A percentile compares a stretch with the other conserved stretches of the same genome.
These are phyloP conservation scores for Mycena venus DNA, from an alignment of 768 basidiomycete genomes.

Conservation along the genomic window DNA sequence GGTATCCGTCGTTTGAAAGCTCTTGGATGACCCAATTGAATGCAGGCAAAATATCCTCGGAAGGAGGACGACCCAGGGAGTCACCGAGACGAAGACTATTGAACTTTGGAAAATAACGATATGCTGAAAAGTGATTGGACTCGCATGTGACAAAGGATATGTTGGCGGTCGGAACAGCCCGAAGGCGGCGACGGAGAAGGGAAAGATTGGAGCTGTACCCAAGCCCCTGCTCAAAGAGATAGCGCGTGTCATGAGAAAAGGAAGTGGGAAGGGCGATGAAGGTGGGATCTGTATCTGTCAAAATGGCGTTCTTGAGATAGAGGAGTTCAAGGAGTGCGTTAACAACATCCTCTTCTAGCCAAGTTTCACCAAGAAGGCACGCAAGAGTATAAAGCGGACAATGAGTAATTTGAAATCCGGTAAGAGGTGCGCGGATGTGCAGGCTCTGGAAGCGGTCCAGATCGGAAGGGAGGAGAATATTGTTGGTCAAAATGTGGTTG, in stretches of 20 bases:
- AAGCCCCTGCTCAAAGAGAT: neutral
- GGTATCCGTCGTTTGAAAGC: no score
- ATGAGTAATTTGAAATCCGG: neutral
- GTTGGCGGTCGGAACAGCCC: neutral
- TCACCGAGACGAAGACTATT: neutral
- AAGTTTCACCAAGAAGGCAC: constrained; percentile 9
- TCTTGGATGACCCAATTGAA: no score
- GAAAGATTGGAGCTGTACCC: neutral
- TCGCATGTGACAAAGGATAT: neutral
- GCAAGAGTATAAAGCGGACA: constrained; percentile 10
- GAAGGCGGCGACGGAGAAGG: neutral
- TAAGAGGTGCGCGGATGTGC: neutral
- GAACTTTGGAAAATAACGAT: neutral
- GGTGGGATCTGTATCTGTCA: no score
- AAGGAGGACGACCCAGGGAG: neutral
- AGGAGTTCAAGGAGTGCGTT: neutral
- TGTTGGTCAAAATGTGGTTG: neutral
- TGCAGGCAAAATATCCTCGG: neutral
- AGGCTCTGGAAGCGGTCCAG: neutral
- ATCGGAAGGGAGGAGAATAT: neutral
- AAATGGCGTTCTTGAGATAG: neutral
- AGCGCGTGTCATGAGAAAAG: neutral
- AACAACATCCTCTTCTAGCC: constrained; percentile 13
- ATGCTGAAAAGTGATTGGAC: neutral
- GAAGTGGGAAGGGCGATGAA: neutral